These are phyloP conservation scores for Tetrahymena malaccensis DNA, from an alignment of 73 alveolate species.

Conservation along the genomic window DNA sequence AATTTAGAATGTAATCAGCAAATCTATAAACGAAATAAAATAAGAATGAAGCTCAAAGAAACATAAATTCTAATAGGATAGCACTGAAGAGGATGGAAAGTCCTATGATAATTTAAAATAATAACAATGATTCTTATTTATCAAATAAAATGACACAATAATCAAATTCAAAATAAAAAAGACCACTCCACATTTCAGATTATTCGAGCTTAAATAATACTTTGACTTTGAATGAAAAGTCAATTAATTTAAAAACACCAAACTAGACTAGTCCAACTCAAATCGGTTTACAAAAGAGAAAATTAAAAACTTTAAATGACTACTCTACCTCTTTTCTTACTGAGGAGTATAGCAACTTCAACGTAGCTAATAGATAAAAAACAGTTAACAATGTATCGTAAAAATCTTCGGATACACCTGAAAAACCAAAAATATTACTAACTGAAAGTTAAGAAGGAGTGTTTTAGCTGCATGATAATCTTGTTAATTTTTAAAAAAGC, in stretches of 20 bases:
- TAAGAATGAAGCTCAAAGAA: not conserved
- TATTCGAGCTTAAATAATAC: not conserved
- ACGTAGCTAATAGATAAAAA: not conserved
- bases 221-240: not conserved
- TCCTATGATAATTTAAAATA: not conserved
- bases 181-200: not conserved
- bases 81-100: not conserved
- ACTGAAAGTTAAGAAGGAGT: not conserved
- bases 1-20: not conserved
- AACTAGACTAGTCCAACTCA: not conserved
- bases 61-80: not conserved
- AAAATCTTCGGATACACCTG: not conserved
- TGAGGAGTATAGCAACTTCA: not conserved
- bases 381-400: not conserved
- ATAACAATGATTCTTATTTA: not conserved
- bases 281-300: not conserved
- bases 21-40: not conserved
- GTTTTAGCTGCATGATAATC: not conserved
- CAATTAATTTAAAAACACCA: not conserved
- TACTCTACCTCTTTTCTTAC: not conserved
- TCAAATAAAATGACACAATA: not conserved
- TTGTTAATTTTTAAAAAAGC: not conserved
- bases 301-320: not conserved
- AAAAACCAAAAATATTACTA: not conserved
- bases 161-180: not conserved